Percentiles rank a stretch among this genome's conserved stretches.
These are phyloP conservation scores for Agrostemma githago DNA, from an alignment of 148 eudicot genomes.

Conservation along the genomic window DNA sequence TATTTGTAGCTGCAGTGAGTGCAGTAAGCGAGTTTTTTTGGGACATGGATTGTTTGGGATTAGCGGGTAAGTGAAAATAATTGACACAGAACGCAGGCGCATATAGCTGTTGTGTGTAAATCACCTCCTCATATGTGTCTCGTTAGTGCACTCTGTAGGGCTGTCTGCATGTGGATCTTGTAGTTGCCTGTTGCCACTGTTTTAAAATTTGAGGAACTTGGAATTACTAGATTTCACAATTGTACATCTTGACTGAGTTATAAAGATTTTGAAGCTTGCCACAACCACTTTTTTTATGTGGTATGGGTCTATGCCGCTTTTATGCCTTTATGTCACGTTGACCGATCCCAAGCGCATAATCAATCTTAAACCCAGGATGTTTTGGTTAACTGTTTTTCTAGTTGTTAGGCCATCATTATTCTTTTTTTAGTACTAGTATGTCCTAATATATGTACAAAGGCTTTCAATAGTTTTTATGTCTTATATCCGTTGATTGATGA, in stretches of 20 bases:
- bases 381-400: no score
- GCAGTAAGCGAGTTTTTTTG: not conserved
- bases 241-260: no score
- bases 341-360: not conserved
- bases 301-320: no score
- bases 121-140: not conserved
- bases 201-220: not conserved
- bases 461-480: not conserved
- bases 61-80: not conserved
- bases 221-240: not conserved
- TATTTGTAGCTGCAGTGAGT: not conserved
- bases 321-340: no score
- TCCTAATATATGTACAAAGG: not conserved
- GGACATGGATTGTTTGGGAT: not conserved
- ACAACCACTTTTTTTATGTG: no score
- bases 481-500: not conserved
- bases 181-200: not conserved
- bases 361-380: not conserved
- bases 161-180: not conserved
- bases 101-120: not conserved
- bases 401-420: not conserved
- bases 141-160: not conserved
- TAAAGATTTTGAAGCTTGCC: no score
- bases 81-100: not conserved
- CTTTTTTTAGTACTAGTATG: not conserved